Base-by-base conservation (phyloP, 2,329 filamentous ascomycete genomes). In the Waltergamsia citrina region DNA sequence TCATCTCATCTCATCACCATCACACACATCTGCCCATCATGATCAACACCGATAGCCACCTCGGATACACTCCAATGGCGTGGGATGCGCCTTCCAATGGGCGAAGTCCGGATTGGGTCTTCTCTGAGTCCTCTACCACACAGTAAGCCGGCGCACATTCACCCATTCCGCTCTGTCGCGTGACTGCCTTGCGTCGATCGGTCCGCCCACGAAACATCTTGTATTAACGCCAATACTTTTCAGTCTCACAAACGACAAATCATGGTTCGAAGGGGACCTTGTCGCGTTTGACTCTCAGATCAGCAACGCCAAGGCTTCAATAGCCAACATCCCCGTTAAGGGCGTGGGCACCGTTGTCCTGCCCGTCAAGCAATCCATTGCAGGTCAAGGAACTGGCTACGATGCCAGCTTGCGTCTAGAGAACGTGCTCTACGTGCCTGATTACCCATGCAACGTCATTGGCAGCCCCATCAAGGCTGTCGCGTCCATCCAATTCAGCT, bases 231-330 rank as follows among this genome's bases (percentile, higher is more conserved):
- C n/a, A n/a, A n/a, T n/a, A n/a, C n/a, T n/a, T n/a, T n/a, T n/a
- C 17, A 34, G 33, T 16, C 33, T 34, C 12, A 34, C 33, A n/a
- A 34, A 34, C 18, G 33, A 34, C 33, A 21, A 22, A n/a, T 29
- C 33, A 22, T 34, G 33, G 33, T 34, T 34, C 18, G 25, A 28
- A 11, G 18, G 14, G 10, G 33, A 34, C n/a, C 29, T 34, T 21
- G 24, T 29, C 33, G 26, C 20, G 18, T 20, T 29, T 14, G 33
- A 34, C 16, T 34, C 33, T 4, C 26, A 28, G 8, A 34, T 34
- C 25, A 28, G 18, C 33, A 34, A 34, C 25, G 15, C 33, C 11
- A 11, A 18, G 12, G 33, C 24, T 9, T 18, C 33, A 11, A 34
- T 34, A 16, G 33, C 33, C 33, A 34, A 29, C 33, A 34, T 34